Conservation (phyloP, 345 rosid species). For the Geranium brycei region DNA sequence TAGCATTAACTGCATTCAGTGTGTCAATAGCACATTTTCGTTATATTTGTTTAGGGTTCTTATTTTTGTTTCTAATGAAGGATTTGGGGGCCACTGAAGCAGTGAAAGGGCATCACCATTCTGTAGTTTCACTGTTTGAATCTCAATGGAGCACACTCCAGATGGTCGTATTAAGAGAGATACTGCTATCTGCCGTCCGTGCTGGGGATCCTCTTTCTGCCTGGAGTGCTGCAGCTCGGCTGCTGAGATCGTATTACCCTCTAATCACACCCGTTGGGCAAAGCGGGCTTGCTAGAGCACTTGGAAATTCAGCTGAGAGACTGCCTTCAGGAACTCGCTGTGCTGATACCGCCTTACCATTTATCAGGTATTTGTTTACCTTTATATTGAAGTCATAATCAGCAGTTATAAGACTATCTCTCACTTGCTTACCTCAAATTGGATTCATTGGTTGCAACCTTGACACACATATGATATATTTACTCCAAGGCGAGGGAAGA, state of each 20-base stretch:
- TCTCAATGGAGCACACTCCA: conserved; percentile 98
- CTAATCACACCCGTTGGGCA: conserved; percentile 95
- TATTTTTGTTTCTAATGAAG: conserved; percentile 22
- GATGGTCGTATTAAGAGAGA: conserved; percentile 98
- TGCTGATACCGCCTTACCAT: conserved; percentile 96
- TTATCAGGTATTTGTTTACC: conserved; percentile 45
- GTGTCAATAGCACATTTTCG: neutral
- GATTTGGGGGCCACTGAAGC: conserved; percentile 50
- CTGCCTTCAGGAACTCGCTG: conserved; percentile 91
- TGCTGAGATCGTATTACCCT: conserved; percentile 87
- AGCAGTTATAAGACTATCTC: too few species aligned
- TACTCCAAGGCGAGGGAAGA: too few species aligned
- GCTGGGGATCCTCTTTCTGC: conserved; percentile 97
- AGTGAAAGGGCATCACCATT: conserved; percentile 73
- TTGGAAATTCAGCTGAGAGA: conserved; percentile 75
- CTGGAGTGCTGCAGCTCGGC: conserved; percentile 98
- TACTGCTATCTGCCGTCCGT: conserved; percentile 90
- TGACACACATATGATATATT: too few species aligned
- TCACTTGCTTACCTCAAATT: too few species aligned
- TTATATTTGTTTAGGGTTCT: too few species aligned
- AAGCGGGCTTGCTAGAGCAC: conserved; percentile 91
- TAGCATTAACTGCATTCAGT: too few species aligned
- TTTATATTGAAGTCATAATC: too few species aligned
- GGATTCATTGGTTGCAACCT: too few species aligned
- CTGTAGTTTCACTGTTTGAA: conserved; percentile 73